Percentiles rank a stretch among this genome's conserved stretches.
Evolutionary conservation across 306 rosid species (phyloP).

Genomic region (Lotus japonicus): DNA sequence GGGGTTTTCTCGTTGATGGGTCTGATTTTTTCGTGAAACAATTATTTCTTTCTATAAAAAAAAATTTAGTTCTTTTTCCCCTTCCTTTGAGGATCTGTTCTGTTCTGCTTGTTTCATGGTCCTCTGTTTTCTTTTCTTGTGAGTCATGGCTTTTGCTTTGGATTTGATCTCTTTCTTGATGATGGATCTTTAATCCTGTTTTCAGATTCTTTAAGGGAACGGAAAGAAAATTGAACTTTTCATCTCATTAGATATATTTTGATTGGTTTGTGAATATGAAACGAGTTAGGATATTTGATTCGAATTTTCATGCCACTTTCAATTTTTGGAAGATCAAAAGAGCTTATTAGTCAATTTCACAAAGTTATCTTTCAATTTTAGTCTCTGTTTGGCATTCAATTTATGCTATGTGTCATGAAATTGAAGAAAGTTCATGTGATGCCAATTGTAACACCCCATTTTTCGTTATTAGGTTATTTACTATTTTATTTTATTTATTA

Average conservation of each 20-base stretch:
- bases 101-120: constrained; percentile 5
- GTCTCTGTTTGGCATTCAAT: not conserved
- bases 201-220: not conserved
- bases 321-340: not conserved
- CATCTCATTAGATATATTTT: not conserved
- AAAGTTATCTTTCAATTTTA: not conserved
- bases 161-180: not conserved
- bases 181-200: not conserved
- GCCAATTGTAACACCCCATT: no score
- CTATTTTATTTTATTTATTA: no score
- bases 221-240: constrained; percentile 11
- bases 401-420: not conserved
- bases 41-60: not conserved
- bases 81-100: constrained; percentile 33
- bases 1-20: not conserved
- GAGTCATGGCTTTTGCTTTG: not conserved
- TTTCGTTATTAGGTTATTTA: no score
- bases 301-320: not conserved
- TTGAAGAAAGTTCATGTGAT: constrained; percentile 1
- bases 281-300: not conserved
- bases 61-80: not conserved
- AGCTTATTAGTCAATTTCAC: not conserved
- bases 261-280: constrained; percentile 12
- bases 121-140: not conserved
- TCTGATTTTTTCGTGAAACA: not conserved